A percentile compares a stretch with the other conserved stretches of the same genome.
phyloP scores from a whole-genome alignment of 2,329 filamentous ascomycete species.

The Claviceps capensis region DNA sequence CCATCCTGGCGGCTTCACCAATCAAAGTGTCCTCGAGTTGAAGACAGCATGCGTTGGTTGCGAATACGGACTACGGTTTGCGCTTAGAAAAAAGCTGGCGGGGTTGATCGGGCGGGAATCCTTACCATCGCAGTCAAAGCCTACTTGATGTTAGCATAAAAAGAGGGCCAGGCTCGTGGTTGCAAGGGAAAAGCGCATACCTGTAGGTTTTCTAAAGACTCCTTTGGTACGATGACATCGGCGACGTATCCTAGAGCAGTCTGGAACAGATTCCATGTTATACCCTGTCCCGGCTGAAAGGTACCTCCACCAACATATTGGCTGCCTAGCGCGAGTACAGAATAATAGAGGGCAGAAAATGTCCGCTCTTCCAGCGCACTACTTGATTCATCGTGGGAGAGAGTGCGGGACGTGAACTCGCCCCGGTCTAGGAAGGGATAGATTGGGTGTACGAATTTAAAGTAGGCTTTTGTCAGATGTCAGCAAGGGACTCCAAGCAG shows the following conservation, averaged over 20 bases:
- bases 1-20: conserved; percentile 21
- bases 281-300: conserved; percentile 8
- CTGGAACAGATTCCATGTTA: conserved; percentile 11
- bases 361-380: conserved; percentile 6
- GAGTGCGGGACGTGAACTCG: background rate
- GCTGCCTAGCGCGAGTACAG: conserved; percentile 18
- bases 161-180: background rate
- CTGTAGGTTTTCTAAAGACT: conserved; percentile 2
- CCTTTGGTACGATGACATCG: conserved; percentile 7
- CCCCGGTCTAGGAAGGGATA: conserved; percentile 22
- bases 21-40: conserved; percentile 19
- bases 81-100: background rate
- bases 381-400: background rate
- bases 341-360: conserved; percentile 22
- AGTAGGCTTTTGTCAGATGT: conserved; percentile 17
- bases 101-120: background rate
- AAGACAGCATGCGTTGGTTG: conserved; percentile 19
- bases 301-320: conserved; percentile 16
- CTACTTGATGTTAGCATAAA: background rate
- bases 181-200: background rate
- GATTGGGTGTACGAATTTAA: conserved; percentile 20
- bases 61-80: conserved; percentile 19
- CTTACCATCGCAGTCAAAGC: conserved; percentile 6
- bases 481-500: background rate
- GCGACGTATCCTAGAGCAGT: conserved; percentile 9